A percentile compares a stretch with the other conserved stretches of the same genome.
Evolutionary conservation across 768 basidiomycete genomes (phyloP).

Genomic region (Boletus speciosus): DNA sequence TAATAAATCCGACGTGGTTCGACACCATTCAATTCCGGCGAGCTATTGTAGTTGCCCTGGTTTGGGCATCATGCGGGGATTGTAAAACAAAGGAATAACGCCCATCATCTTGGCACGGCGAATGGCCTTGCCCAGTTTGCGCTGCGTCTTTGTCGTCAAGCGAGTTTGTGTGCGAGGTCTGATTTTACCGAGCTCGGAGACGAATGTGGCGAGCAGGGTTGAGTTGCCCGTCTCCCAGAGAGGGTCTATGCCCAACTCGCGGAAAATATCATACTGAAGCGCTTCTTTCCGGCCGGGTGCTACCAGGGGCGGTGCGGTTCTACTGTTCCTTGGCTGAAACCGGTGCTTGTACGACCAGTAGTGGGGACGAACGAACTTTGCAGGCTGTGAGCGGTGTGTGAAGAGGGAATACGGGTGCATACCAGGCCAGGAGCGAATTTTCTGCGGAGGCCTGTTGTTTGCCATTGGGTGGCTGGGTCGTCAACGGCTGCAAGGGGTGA

Average conservation of each 20-base stretch:
- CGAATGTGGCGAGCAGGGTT: conserved; percentile 50
- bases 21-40: background rate
- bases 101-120: conserved; percentile 92
- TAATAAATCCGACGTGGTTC: background rate
- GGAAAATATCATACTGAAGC: conserved; percentile 60
- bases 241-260: conserved; percentile 71
- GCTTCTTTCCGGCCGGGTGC: conserved; percentile 58
- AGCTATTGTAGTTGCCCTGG: conserved; percentile 7
- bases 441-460: conserved; percentile 24
- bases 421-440: conserved; percentile 25
- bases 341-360: conserved; percentile 41
- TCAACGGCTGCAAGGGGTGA: conserved; percentile 9
- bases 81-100: conserved; percentile 55
- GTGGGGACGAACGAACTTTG: conserved; percentile 47
- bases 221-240: conserved; percentile 64
- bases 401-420: background rate
- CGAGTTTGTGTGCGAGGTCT: conserved; percentile 61
- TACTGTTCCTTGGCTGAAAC: conserved; percentile 19
- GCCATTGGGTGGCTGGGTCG: conserved; percentile 17
- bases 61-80: conserved; percentile 25
- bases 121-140: conserved; percentile 78
- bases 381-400: background rate
- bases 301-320: conserved; percentile 38
- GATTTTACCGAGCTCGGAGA: conserved; percentile 82
- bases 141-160: conserved; percentile 76